Conservation (phyloP, 2,329 filamentous ascomycete species). For the Neofusicoccum sp. region DNA sequence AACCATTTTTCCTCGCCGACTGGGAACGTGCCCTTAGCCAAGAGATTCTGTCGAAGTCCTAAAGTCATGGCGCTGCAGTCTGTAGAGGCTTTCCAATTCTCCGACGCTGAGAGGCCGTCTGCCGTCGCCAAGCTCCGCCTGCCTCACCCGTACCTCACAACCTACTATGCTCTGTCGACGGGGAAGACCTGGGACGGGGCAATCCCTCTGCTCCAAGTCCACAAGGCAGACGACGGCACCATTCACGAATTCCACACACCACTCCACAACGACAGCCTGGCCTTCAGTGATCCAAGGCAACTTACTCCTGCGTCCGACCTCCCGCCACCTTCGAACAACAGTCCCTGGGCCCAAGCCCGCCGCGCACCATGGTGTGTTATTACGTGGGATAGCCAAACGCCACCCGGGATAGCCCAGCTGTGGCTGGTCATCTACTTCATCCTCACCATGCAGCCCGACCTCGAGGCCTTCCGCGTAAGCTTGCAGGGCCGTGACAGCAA, state of each 20-base stretch:
- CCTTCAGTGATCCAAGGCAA: conserved; percentile 28
- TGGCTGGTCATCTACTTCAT: conserved; percentile 53
- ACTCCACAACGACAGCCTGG: conserved; percentile 35
- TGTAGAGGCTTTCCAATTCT: conserved; percentile 1
- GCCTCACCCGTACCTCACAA: conserved; percentile 42
- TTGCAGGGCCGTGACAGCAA: conserved; percentile 42
- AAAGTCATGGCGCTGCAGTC: background rate
- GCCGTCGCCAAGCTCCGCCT: background rate
- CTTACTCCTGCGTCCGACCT: conserved; percentile 25
- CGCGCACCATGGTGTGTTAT: conserved; percentile 47
- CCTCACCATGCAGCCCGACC: conserved; percentile 46
- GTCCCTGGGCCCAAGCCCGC: conserved; percentile 48
- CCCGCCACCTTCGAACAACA: conserved; percentile 38
- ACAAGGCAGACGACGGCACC: conserved; percentile 14
- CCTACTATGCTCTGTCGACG: conserved; percentile 26
- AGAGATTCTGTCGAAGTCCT: background rate
- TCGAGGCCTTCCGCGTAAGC: conserved; percentile 49
- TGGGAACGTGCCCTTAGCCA: background rate
- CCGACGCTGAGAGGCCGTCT: background rate
- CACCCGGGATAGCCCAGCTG: conserved; percentile 49
- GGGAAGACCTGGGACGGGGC: background rate
- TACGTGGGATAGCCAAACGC: conserved; percentile 41
- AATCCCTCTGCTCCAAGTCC: background rate
- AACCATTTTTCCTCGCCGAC: background rate
- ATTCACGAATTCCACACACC: conserved; percentile 28